These are phyloP conservation scores for Candida ulmi DNA, from an alignment of 805 yeast species.

Conservation along the genomic window DNA sequence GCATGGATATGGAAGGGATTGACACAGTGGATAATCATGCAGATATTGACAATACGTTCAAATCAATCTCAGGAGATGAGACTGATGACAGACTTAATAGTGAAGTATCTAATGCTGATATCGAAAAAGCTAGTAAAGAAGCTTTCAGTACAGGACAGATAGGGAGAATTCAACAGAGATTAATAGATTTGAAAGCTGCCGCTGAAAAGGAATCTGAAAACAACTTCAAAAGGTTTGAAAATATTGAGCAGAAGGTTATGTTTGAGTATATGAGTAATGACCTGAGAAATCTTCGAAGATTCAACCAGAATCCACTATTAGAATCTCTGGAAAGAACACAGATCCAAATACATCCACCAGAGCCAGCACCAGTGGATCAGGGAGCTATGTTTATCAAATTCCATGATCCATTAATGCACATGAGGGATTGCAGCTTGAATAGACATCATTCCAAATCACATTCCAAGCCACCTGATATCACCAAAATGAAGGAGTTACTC, in stretches of 20 bases:
- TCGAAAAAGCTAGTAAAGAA: no score
- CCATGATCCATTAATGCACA: not conserved
- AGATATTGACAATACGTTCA: conserved; percentile 6
- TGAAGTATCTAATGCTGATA: no score
- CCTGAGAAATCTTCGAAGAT: conserved; percentile 14
- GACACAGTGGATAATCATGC: conserved; percentile 2
- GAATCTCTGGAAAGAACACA: conserved; percentile 7
- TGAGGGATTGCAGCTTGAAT: not conserved
- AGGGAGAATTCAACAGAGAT: conserved; percentile 21
- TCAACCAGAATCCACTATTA: conserved; percentile 14
- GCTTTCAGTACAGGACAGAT: no score
- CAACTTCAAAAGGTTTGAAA: conserved; percentile 5
- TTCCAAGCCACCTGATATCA: not conserved
- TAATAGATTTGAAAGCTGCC: conserved; percentile 11
- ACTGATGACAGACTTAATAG: no score
- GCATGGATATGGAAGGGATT: conserved; percentile 14
- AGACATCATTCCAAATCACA: no score
- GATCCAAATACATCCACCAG: not conserved
- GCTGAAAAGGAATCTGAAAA: conserved; percentile 5
- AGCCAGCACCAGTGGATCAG: not conserved
- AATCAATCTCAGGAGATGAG: no score
- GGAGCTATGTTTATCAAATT: not conserved
- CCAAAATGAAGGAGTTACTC: not conserved
- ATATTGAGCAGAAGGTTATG: conserved; percentile 18
- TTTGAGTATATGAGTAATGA: conserved; percentile 19